Evolutionary conservation across 345 rosid genomes (phyloP).

Genomic region (Citrus sinensis): DVS_A1.0 CM039164.1:22761501-22762000

Average conservation of each 20-base stretch:
- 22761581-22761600: neutral
- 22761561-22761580: neutral
- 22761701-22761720: neutral
- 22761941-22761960: neutral
- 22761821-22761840: too few relatives aligned
- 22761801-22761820: too few relatives aligned
- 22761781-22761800: too few relatives aligned
- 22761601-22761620: neutral
- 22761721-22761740: too few relatives aligned
- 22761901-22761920: neutral
- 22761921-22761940: too few relatives aligned
- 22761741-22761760: neutral
- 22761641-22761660: neutral
- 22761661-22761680: too few relatives aligned
- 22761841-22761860: too few relatives aligned
- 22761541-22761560: neutral
- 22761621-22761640: neutral
- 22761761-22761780: neutral
- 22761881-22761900: neutral
- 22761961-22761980: neutral
- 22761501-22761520: neutral
- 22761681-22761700: too few relatives aligned
- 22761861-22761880: neutral
- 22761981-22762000: constrained; percentile 1
- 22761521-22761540: neutral